Percentiles rank a stretch among this genome's conserved stretches.
These are phyloP conservation scores for Petunia secreta DNA, from an alignment of 257 asterid species.

Conservation along the genomic window DNA sequence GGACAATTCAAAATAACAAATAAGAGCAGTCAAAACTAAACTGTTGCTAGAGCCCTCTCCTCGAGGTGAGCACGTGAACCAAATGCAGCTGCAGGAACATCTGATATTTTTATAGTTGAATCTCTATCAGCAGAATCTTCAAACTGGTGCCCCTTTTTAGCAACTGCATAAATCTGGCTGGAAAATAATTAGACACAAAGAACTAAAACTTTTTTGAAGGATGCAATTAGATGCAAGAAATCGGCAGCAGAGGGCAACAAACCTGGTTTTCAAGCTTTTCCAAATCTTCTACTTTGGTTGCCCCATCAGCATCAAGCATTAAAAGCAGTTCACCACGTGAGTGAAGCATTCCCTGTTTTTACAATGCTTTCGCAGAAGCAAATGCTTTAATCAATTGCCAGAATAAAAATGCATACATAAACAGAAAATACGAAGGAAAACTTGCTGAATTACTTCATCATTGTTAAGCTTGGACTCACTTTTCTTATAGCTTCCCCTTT, in stretches of 20 bases:
- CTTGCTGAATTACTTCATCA: conserved; percentile 19
- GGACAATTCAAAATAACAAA: conserved; percentile 31
- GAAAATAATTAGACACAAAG: conserved; percentile 42
- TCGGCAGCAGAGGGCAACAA: conserved; percentile 36
- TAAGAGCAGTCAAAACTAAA: conserved; percentile 46
- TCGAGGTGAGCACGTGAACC: conserved; percentile 99
- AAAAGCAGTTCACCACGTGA: conserved; percentile 95
- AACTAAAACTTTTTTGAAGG: conserved; percentile 17
- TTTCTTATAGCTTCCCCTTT: conserved; percentile 99
- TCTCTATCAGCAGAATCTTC: conserved; percentile 60
- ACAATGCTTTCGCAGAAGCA: conserved; percentile 86
- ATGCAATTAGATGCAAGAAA: neutral
- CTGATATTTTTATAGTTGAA: conserved; percentile 61
- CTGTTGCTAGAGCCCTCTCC: conserved; percentile 95
- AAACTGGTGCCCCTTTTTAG: conserved; percentile 51
- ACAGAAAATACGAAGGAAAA: conserved; percentile 10
- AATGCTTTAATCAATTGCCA: conserved; percentile 49
- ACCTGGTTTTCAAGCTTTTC: conserved; percentile 98
- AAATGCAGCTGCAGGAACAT: conserved; percentile 78
- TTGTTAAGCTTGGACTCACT: conserved; percentile 63
- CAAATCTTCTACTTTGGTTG: conserved; percentile 86
- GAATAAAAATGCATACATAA: conserved; percentile 6
- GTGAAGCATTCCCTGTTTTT: conserved; percentile 97
- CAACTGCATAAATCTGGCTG: conserved; percentile 84
- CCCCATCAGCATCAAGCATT: conserved; percentile 99